phyloP scores from a whole-genome alignment of 2,329 filamentous ascomycete genomes.

The Shiraia bambusicola region DNA sequence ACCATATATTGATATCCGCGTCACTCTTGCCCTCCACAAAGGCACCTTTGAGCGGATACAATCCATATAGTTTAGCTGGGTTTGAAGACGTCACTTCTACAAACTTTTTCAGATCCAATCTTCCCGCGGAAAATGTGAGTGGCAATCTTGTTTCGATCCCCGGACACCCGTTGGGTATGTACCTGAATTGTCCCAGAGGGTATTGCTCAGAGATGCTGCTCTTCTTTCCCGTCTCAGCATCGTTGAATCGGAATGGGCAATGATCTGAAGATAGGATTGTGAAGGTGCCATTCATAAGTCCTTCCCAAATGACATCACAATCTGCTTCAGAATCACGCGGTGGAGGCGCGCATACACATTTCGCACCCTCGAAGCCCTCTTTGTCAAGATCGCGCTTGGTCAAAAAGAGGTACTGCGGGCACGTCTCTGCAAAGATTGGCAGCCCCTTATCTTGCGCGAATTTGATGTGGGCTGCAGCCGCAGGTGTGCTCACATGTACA shows the following conservation, averaged over 20 bases:
- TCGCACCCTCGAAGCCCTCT: constrained; percentile 57
- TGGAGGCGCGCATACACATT: constrained; percentile 58
- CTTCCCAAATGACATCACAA: constrained; percentile 55
- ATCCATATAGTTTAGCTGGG: constrained; percentile 59
- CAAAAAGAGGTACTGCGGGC: constrained; percentile 59
- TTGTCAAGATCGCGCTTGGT: constrained; percentile 54
- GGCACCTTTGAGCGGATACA: constrained; percentile 55
- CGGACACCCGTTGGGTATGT: constrained; percentile 61
- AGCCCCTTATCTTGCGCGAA: constrained; percentile 53
- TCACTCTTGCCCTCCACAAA: constrained; percentile 54
- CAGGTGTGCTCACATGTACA: constrained; percentile 55
- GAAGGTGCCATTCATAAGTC: constrained; percentile 55
- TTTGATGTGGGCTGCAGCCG: constrained; percentile 51
- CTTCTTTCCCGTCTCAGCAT: constrained; percentile 48
- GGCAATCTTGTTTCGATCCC: constrained; percentile 60
- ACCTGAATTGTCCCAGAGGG: constrained; percentile 53
- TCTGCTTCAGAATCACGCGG: constrained; percentile 51
- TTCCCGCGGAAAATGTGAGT: constrained; percentile 45
- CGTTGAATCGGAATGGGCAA: constrained; percentile 52
- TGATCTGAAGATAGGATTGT: constrained; percentile 55
- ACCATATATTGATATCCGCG: constrained; percentile 60
- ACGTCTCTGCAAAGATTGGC: constrained; percentile 58
- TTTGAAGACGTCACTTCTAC: constrained; percentile 59
- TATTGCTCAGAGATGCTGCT: constrained; percentile 49
- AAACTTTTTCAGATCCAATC: constrained; percentile 52